Evolutionary conservation across 164 flowering plant species (phyloP).

Genomic region (Warburgia ugandensis): DNA sequence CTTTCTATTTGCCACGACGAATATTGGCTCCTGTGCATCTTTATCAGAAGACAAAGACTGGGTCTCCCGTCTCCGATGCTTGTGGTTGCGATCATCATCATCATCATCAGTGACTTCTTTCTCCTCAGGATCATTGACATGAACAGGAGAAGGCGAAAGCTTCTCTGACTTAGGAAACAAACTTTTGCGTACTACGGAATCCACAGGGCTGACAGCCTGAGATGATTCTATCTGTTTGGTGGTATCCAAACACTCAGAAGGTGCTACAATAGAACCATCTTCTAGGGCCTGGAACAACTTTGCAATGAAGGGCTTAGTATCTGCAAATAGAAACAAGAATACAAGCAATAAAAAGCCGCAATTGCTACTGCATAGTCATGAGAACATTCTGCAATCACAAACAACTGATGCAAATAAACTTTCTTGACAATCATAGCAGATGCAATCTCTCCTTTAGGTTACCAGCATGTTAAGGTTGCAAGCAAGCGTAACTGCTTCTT

Average conservation of each 20-base stretch:
- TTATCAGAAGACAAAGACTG: constrained; percentile 61
- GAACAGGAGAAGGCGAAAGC: constrained; percentile 46
- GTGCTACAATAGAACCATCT: constrained; percentile 18
- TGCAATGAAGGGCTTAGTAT: constrained; percentile 23
- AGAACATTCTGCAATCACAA: background rate
- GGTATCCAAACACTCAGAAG: constrained; percentile 12
- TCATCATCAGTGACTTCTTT: constrained; percentile 85
- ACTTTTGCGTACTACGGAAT: constrained; percentile 40
- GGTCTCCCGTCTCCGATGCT: constrained; percentile 76
- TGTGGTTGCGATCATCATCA: constrained; percentile 94
- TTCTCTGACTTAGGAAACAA: constrained; percentile 40
- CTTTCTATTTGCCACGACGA: constrained; percentile 50
- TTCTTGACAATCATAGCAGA: too few species aligned
- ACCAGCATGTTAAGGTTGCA: too few species aligned
- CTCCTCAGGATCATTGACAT: constrained; percentile 69
- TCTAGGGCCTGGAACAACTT: constrained; percentile 28
- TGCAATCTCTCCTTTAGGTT: too few species aligned
- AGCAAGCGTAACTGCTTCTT: too few species aligned
- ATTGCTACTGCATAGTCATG: background rate
- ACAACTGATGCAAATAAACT: background rate
- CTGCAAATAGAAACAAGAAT: constrained; percentile 15
- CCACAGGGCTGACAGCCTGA: constrained; percentile 10
- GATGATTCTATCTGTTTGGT: constrained; percentile 18
- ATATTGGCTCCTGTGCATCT: constrained; percentile 37
- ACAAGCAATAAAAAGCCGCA: background rate